Conservation (phyloP, 148 eudicot genomes). For the Dysphania ambrosioides region DNA sequence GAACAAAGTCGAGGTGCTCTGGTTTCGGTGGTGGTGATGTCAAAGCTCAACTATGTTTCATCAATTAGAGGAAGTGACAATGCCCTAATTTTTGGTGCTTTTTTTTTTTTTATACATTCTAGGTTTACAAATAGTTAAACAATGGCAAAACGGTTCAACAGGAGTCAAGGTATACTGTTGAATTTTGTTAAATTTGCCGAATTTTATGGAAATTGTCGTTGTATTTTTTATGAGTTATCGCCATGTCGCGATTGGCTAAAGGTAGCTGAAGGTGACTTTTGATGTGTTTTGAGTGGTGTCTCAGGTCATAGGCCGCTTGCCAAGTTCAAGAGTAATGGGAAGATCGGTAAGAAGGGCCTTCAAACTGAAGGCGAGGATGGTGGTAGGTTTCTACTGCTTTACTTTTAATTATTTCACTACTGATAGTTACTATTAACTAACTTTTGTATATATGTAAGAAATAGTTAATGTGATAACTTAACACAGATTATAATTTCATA, state of each 20-base stretch:
- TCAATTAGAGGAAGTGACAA: too few relatives aligned
- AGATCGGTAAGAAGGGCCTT: slow-evolving; percentile 19
- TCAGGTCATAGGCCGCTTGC: slow-evolving; percentile 6
- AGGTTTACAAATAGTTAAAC: neutral
- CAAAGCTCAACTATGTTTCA: too few relatives aligned
- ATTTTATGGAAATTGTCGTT: too few relatives aligned
- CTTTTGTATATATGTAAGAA: too few relatives aligned
- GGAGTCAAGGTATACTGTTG: slow-evolving; percentile 17
- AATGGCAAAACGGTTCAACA: slow-evolving; percentile 22
- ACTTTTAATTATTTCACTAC: too few relatives aligned
- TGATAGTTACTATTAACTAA: too few relatives aligned
- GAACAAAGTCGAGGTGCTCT: too few relatives aligned
- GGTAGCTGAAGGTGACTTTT: neutral
- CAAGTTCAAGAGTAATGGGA: neutral
- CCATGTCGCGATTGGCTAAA: neutral
- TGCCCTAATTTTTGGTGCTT: neutral
- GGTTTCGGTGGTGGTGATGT: too few relatives aligned
- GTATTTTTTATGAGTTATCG: too few relatives aligned
- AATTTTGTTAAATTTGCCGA: neutral
- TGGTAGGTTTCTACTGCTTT: too few relatives aligned
- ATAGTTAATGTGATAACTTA: too few relatives aligned
- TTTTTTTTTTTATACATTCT: neutral
- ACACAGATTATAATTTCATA: too few relatives aligned
- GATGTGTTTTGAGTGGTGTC: slow-evolving; percentile 3
- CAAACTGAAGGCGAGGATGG: slow-evolving; percentile 11